Evolutionary conservation across 1,284 basidiomycete species (phyloP).

Genomic region (Butyriboletus appendiculatus): DNA sequence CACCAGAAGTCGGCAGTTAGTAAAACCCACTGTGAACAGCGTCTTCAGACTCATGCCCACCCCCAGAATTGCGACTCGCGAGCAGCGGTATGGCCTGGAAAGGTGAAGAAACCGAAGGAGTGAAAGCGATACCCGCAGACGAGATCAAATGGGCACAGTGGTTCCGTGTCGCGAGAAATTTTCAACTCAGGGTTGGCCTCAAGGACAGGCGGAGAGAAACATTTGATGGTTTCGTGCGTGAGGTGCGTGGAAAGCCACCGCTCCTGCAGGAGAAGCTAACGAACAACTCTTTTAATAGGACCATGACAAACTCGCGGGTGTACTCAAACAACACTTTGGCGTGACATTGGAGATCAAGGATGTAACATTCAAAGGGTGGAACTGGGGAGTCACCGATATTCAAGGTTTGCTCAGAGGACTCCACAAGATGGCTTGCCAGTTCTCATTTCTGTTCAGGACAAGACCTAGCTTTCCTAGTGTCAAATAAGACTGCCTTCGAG

Average conservation of each 20-base stretch:
- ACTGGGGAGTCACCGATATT: constrained; percentile 97
- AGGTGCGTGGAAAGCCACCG: constrained; percentile 50
- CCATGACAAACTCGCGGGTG: constrained; percentile 71
- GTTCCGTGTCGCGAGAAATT: constrained; percentile 90
- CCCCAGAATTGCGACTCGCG: constrained; percentile 84
- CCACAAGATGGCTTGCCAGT: neutral
- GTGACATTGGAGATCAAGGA: constrained; percentile 88
- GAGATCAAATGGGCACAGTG: constrained; percentile 91
- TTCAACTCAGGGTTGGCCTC: constrained; percentile 84
- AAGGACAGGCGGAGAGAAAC: constrained; percentile 76
- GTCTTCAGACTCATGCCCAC: constrained; percentile 3
- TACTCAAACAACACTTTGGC: constrained; percentile 87
- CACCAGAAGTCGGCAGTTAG: constrained; percentile 80
- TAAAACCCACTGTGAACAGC: constrained; percentile 13
- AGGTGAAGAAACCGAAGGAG: constrained; percentile 63
- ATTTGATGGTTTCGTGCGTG: constrained; percentile 95
- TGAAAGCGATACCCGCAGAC: constrained; percentile 65
- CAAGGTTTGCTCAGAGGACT: constrained; percentile 59
- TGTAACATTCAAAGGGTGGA: constrained; percentile 93
- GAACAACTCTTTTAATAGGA: constrained; percentile 52
- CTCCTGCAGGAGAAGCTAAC: constrained; percentile 2
- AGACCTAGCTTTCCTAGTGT: constrained; percentile 89
- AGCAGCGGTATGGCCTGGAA: constrained; percentile 93
- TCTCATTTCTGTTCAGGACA: constrained; percentile 54
- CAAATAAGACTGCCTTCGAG: constrained; percentile 91